Conservation (phyloP, 2,329 filamentous ascomycete genomes). For the Fusarium abutilonis region DNA sequence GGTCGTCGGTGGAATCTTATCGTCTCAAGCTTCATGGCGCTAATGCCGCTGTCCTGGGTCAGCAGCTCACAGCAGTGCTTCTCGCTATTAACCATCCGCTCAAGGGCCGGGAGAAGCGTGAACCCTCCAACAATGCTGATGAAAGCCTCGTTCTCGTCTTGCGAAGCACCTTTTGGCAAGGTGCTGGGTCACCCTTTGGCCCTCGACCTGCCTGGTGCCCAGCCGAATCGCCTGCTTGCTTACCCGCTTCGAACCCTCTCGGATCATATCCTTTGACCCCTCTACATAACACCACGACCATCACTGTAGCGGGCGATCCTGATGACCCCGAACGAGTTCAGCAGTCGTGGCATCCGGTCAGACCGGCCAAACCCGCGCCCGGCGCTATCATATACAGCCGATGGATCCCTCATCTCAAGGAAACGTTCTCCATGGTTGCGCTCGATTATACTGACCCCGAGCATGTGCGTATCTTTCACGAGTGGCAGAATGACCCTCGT, state of each 20-base stretch:
- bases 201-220: slow-evolving; percentile 70
- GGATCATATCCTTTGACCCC: slow-evolving; percentile 61
- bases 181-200: slow-evolving; percentile 73
- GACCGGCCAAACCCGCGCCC: slow-evolving; percentile 75
- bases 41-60: slow-evolving; percentile 48
- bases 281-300: slow-evolving; percentile 57
- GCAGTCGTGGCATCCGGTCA: slow-evolving; percentile 75
- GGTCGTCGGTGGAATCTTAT: slow-evolving; percentile 59
- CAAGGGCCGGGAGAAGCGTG: slow-evolving; percentile 47
- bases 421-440: slow-evolving; percentile 81
- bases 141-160: slow-evolving; percentile 56
- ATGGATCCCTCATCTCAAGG: slow-evolving; percentile 78
- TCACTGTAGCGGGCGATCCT: slow-evolving; percentile 53
- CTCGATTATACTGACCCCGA: slow-evolving; percentile 71
- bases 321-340: slow-evolving; percentile 53
- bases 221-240: slow-evolving; percentile 53
- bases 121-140: slow-evolving; percentile 38
- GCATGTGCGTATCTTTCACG: slow-evolving; percentile 77
- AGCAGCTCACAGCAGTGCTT: slow-evolving; percentile 58
- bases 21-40: slow-evolving; percentile 58
- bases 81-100: slow-evolving; percentile 62
- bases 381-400: slow-evolving; percentile 80
- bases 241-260: slow-evolving; percentile 50
- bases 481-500: slow-evolving; percentile 85
- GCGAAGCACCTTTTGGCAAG: slow-evolving; percentile 73